Percentiles rank a stretch among this genome's conserved stretches.
These are phyloP conservation scores for Lablab purpureus DNA, from an alignment of 306 rosid genomes.

Conservation along the genomic window DNA sequence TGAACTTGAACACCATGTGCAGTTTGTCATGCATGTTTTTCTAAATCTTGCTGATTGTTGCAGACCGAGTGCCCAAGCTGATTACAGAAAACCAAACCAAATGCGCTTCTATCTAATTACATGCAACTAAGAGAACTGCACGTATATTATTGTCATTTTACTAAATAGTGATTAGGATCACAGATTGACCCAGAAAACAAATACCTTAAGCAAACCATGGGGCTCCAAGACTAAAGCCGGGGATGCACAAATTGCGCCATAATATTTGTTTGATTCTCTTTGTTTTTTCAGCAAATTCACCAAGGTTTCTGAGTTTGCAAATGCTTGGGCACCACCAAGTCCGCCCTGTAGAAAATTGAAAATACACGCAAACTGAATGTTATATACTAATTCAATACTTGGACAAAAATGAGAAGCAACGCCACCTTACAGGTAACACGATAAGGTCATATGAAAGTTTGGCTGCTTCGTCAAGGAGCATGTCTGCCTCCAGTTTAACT, in stretches of 20 bases:
- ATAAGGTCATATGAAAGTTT: slow-evolving; percentile 77
- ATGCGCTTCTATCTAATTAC: not conserved
- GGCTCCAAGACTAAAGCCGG: slow-evolving; percentile 93
- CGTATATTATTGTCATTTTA: slow-evolving; percentile 9
- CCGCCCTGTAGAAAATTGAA: slow-evolving; percentile 74
- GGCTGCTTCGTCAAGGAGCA: slow-evolving; percentile 80
- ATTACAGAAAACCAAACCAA: not conserved
- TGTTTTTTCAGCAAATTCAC: slow-evolving; percentile 77
- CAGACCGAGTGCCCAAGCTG: not conserved
- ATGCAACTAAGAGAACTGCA: not conserved
- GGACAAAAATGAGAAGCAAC: slow-evolving; percentile 3
- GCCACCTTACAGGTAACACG: slow-evolving; percentile 79
- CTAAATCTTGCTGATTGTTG: not conserved
- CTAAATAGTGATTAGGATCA: not conserved
- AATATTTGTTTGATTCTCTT: slow-evolving; percentile 73
- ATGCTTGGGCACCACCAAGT: slow-evolving; percentile 92
- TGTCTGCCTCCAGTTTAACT: slow-evolving; percentile 86
- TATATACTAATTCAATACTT: slow-evolving; percentile 8
- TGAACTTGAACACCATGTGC: slow-evolving; percentile 6
- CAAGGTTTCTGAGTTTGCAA: slow-evolving; percentile 80
- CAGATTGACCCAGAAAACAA: slow-evolving; percentile 27
- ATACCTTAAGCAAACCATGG: slow-evolving; percentile 90
- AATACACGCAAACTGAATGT: slow-evolving; percentile 24
- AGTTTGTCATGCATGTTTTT: slow-evolving; percentile 2
- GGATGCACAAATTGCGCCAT: slow-evolving; percentile 97